A percentile compares a stretch with the other conserved stretches of the same genome.
Evolutionary conservation across 768 basidiomycete species (phyloP).

Genomic region (Macrocybe gigantea): DNA sequence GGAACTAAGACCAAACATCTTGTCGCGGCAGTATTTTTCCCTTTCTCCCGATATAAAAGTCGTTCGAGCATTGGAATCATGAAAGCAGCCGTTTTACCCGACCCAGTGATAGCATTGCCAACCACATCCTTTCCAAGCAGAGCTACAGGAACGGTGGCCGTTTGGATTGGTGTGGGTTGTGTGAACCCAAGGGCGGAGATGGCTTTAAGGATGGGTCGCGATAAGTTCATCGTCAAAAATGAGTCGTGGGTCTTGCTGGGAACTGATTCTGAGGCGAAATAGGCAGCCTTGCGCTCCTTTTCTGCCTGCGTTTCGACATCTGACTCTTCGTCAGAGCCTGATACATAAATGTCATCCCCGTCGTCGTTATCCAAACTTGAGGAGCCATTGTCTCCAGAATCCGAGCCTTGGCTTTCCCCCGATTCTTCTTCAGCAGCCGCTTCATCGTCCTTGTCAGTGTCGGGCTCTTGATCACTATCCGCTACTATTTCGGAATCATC

Average conservation of each 20-base stretch:
- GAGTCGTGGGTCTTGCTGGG: conserved; percentile 58
- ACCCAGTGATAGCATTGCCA: conserved; percentile 93
- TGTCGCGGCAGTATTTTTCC: conserved; percentile 79
- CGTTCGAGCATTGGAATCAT: conserved; percentile 92
- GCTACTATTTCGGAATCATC: conserved; percentile 32
- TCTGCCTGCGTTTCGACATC: conserved; percentile 57
- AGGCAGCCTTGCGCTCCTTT: conserved; percentile 80
- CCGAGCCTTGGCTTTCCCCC: conserved; percentile 18
- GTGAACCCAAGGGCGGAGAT: conserved; percentile 76
- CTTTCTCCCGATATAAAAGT: conserved; percentile 85
- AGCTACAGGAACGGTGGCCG: conserved; percentile 89
- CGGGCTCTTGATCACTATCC: conserved; percentile 23
- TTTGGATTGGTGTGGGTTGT: conserved; percentile 93
- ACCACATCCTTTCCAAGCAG: conserved; percentile 94
- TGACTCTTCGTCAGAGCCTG: conserved; percentile 26
- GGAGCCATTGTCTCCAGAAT: conserved; percentile 27
- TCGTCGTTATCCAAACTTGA: conserved; percentile 26
- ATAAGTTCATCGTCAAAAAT: conserved; percentile 91
- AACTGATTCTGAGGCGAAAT: conserved; percentile 64
- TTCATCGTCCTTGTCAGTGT: conserved; percentile 20
- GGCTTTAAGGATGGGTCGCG: conserved; percentile 89
- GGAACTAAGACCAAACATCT: conserved; percentile 91
- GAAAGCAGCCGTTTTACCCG: conserved; percentile 98
- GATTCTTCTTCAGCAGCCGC: conserved; percentile 20
- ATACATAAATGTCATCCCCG: conserved; percentile 15